Evolutionary conservation across 352 stramenopile species (phyloP).

Genomic region (Pythium insidiosum): DNA sequence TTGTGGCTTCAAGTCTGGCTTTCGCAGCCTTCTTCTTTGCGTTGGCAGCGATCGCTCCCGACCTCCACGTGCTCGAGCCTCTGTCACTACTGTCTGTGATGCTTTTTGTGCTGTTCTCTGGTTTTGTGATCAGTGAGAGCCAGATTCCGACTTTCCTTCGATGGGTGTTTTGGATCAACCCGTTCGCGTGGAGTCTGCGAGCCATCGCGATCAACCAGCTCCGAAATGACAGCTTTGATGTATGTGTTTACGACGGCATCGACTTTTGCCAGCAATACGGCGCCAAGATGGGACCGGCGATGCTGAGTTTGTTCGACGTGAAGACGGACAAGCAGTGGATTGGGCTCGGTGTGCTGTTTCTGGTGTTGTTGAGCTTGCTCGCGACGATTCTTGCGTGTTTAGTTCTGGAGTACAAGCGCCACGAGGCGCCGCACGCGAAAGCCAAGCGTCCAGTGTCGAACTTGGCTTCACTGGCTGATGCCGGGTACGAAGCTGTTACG

Average conservation of each 20-base stretch:
- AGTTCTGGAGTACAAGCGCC: conserved; percentile 17
- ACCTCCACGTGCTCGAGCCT: conserved; percentile 15
- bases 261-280: conserved; percentile 15
- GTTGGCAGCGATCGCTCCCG: conserved; percentile 11
- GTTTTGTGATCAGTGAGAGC: conserved; percentile 25
- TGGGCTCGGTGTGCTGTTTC: conserved; percentile 11
- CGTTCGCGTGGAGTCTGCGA: conserved; percentile 24
- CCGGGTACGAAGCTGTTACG: no score
- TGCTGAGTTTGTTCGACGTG: conserved; percentile 14
- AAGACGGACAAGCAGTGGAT: conserved; percentile 16
- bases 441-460: no score
- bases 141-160: conserved; percentile 24
- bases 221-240: conserved; percentile 6
- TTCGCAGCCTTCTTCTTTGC: conserved; percentile 24
- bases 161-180: conserved; percentile 44
- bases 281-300: conserved; percentile 15
- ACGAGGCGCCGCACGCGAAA: no score
- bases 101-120: conserved; percentile 25
- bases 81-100: conserved; percentile 15
- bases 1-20: conserved; percentile 38
- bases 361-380: no score
- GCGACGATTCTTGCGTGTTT: no score
- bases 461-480: no score
- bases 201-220: conserved; percentile 23
- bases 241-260: conserved; percentile 15